A percentile compares a stretch with the other conserved stretches of the same genome.
Evolutionary conservation across 2,329 filamentous ascomycete genomes (phyloP).

Genomic region (Colletotrichum tropicale): DNA sequence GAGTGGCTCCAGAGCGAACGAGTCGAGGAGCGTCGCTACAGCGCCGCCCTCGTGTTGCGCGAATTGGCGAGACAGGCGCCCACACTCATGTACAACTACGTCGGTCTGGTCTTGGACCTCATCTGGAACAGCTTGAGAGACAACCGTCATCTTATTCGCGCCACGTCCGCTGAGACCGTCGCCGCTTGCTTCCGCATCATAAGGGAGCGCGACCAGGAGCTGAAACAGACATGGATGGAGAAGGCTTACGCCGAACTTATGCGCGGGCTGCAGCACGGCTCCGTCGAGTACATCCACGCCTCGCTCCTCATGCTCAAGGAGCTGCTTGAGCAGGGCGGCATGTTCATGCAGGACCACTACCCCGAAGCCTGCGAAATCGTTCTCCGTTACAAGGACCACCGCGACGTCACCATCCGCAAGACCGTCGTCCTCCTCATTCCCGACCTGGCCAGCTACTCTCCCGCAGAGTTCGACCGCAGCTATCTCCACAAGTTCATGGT

Average conservation of each 20-base stretch:
- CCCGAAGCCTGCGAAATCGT: slow-evolving; percentile 92
- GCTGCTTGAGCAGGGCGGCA: slow-evolving; percentile 90
- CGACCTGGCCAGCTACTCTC: slow-evolving; percentile 89
- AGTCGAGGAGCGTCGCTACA: slow-evolving; percentile 91
- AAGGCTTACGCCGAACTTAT: slow-evolving; percentile 90
- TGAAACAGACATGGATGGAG: slow-evolving; percentile 86
- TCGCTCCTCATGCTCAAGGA: slow-evolving; percentile 92
- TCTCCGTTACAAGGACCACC: slow-evolving; percentile 89
- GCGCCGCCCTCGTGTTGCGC: slow-evolving; percentile 86
- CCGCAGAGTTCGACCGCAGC: slow-evolving; percentile 83
- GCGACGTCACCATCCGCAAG: slow-evolving; percentile 84
- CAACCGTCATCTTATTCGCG: slow-evolving; percentile 86
- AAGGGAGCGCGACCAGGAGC: slow-evolving; percentile 85
- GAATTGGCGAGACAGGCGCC: slow-evolving; percentile 93
- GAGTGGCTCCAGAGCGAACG: slow-evolving; percentile 97
- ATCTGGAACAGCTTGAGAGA: slow-evolving; percentile 96
- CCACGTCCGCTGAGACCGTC: slow-evolving; percentile 90
- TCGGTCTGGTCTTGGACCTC: slow-evolving; percentile 92
- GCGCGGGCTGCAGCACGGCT: slow-evolving; percentile 77
- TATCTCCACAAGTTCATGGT: slow-evolving; percentile 98
- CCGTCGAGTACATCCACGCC: slow-evolving; percentile 90
- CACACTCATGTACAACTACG: slow-evolving; percentile 93
- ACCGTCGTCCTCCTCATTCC: slow-evolving; percentile 93
- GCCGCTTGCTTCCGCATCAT: slow-evolving; percentile 97
- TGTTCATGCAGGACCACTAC: slow-evolving; percentile 99